Conservation (phyloP, 2,329 filamentous ascomycete species). For the Nannizziopsis arthrosporioides region DNA sequence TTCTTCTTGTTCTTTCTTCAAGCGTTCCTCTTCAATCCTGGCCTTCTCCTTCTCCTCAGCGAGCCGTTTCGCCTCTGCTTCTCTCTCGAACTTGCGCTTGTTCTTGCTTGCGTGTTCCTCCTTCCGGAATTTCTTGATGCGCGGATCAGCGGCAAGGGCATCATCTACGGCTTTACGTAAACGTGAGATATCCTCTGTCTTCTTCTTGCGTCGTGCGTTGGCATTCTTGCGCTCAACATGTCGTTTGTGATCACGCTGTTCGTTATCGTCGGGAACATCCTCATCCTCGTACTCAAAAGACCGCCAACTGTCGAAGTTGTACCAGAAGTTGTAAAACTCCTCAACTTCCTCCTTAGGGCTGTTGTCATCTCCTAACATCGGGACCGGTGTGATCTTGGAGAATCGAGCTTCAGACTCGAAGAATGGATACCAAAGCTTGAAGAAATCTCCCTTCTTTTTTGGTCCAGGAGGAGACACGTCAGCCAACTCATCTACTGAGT, state of each 20-base stretch:
- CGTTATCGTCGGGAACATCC: constrained; percentile 96
- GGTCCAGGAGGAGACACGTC: constrained; percentile 86
- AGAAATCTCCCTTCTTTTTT: constrained; percentile 76
- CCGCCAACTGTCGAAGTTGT: constrained; percentile 97
- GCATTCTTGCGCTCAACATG: constrained; percentile 97
- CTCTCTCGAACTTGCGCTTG: constrained; percentile 81
- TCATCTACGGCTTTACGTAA: constrained; percentile 85
- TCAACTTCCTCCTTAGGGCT: constrained; percentile 83
- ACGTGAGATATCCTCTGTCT: constrained; percentile 91
- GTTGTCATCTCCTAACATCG: constrained; percentile 71
- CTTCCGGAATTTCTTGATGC: constrained; percentile 95
- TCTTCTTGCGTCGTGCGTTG: constrained; percentile 97
- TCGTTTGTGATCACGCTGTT: constrained; percentile 97
- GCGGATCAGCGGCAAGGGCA: constrained; percentile 70
- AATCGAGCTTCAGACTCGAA: constrained; percentile 91
- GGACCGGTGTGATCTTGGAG: constrained; percentile 81
- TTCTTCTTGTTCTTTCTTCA: constrained; percentile 72
- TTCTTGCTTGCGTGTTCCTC: constrained; percentile 89
- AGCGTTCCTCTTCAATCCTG: constrained; percentile 72
- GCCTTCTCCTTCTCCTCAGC: constrained; percentile 73
- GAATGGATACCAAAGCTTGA: constrained; percentile 83
- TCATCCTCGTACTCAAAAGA: constrained; percentile 97
- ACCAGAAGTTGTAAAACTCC: constrained; percentile 98
- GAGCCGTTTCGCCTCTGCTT: constrained; percentile 78
- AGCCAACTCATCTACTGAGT: constrained; percentile 88